Evolutionary conservation across 2,329 filamentous ascomycete species (phyloP).

Genomic region (Helotiales sp.): DNA sequence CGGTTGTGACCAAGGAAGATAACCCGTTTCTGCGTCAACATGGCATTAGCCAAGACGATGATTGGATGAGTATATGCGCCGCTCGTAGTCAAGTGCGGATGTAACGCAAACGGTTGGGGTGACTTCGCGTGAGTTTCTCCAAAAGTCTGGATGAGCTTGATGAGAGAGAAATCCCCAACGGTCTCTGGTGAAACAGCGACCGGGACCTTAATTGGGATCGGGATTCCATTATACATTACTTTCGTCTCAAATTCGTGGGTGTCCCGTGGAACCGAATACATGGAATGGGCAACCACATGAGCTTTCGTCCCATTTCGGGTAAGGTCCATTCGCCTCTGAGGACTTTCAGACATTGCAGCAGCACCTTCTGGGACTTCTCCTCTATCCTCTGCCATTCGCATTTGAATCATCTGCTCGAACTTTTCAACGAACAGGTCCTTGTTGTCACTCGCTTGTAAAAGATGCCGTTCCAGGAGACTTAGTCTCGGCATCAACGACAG

Average conservation of each 20-base stretch:
- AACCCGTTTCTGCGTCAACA: constrained; percentile 94
- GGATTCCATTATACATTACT: constrained; percentile 94
- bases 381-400: constrained; percentile 72
- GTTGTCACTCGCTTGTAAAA: constrained; percentile 88
- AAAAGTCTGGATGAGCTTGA: constrained; percentile 97
- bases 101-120: constrained; percentile 82
- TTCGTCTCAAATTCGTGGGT: constrained; percentile 98
- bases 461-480: constrained; percentile 80
- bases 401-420: constrained; percentile 92
- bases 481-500: constrained; percentile 89
- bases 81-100: constrained; percentile 92
- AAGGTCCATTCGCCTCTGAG: constrained; percentile 43
- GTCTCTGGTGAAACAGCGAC: constrained; percentile 93
- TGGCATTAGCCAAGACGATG: constrained; percentile 90
- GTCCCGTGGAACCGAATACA: constrained; percentile 83
- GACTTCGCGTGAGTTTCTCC: constrained; percentile 80
- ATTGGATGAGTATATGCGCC: constrained; percentile 91
- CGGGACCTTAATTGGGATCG: constrained; percentile 94
- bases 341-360: constrained; percentile 54
- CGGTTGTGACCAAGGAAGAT: constrained; percentile 96
- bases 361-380: constrained; percentile 48
- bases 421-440: constrained; percentile 98
- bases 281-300: constrained; percentile 64
- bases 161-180: constrained; percentile 94
- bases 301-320: constrained; percentile 66